Percentiles rank a stretch among this genome's conserved stretches.
These are phyloP conservation scores for Talaromyces wortmannii DNA, from an alignment of 495 filamentous ascomycete genomes.

Conservation along the genomic window DNA sequence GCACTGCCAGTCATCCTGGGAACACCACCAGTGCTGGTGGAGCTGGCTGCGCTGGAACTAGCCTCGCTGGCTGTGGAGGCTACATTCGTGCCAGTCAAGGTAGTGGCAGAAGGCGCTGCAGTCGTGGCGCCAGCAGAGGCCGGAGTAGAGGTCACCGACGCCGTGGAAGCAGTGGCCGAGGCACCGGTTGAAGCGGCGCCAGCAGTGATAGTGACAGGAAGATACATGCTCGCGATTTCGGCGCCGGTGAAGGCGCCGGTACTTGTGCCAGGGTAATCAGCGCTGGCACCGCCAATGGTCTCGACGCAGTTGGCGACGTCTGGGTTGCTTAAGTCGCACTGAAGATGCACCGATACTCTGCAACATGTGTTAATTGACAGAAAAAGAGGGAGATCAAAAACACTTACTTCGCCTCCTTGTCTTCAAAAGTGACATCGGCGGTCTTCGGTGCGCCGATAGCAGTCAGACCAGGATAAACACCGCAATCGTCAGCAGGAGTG, in stretches of 20 bases:
- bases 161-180: background rate
- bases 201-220: slow-evolving; percentile 1
- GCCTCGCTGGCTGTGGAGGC: too few relatives aligned
- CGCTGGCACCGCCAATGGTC: background rate
- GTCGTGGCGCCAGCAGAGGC: background rate
- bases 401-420: background rate
- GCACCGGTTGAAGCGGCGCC: background rate
- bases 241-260: background rate
- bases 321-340: background rate
- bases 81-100: background rate
- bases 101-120: background rate
- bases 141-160: background rate
- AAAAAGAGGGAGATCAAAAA: too few relatives aligned
- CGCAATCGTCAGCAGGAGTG: background rate
- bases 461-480: background rate
- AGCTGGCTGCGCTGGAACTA: background rate
- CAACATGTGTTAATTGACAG: background rate
- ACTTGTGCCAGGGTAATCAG: background rate
- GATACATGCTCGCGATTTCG: background rate
- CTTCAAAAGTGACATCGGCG: background rate
- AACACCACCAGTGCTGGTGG: background rate
- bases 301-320: background rate
- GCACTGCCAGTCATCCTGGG: background rate
- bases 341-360: background rate
- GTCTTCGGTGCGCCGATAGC: background rate